phyloP scores from a whole-genome alignment of 2,329 filamentous ascomycete species.

The Aschersonia sp. region DNA sequence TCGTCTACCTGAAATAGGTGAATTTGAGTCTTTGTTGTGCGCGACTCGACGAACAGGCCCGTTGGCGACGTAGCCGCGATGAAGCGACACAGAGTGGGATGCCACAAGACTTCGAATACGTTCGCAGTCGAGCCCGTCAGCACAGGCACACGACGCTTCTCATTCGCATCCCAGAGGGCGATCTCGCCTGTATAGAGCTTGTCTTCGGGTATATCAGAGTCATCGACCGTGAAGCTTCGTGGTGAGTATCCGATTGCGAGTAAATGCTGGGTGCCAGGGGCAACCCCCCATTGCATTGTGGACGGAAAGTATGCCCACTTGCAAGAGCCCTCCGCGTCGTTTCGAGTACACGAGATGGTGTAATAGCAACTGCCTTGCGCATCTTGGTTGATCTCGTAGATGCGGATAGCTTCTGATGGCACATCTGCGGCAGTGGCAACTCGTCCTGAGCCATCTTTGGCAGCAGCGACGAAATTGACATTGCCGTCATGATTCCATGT shows the following conservation, averaged over 20 bases:
- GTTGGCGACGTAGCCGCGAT: slow-evolving; percentile 42
- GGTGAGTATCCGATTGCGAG: slow-evolving; percentile 51
- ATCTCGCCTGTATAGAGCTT: slow-evolving; percentile 44
- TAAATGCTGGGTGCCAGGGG: slow-evolving; percentile 29
- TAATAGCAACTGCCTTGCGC: slow-evolving; percentile 21
- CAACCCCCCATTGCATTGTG: slow-evolving; percentile 46
- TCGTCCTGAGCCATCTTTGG: slow-evolving; percentile 28
- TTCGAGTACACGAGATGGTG: slow-evolving; percentile 26
- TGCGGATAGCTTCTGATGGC: slow-evolving; percentile 35
- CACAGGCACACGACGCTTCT: slow-evolving; percentile 29
- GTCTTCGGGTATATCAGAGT: slow-evolving; percentile 43
- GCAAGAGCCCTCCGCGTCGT: slow-evolving; percentile 18
- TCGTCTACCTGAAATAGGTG: slow-evolving; percentile 31
- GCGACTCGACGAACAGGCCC: slow-evolving; percentile 26
- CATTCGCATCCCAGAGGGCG: slow-evolving; percentile 40
- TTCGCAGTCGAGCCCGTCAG: slow-evolving; percentile 39
- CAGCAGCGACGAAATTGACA: slow-evolving; percentile 48
- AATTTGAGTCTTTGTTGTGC: slow-evolving; percentile 36
- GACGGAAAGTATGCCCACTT: slow-evolving; percentile 51
- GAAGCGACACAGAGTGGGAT: slow-evolving; percentile 38
- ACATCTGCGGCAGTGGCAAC: slow-evolving; percentile 48
- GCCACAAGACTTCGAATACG: slow-evolving; percentile 52
- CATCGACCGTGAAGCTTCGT: slow-evolving; percentile 34
- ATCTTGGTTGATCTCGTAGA: slow-evolving; percentile 32
- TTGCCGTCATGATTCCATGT: slow-evolving; percentile 43